Percentiles rank a stretch among this genome's conserved stretches.
Evolutionary conservation across 768 basidiomycete genomes (phyloP).

Genomic region (Termitomyces eurrhizus): DNA sequence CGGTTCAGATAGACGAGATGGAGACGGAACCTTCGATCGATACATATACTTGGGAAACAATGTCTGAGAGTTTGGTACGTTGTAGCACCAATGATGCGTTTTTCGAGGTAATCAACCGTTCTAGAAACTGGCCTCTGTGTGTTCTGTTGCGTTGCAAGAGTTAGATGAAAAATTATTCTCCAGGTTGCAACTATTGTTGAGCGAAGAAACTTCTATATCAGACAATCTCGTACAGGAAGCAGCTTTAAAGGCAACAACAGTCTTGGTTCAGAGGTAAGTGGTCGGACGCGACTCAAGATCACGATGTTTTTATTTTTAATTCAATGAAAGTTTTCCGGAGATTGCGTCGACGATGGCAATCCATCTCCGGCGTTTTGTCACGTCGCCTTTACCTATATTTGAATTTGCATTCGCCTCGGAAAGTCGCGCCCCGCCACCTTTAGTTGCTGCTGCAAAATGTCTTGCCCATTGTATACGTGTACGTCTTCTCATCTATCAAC

Average conservation of each 20-base stretch:
- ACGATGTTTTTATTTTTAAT: not conserved
- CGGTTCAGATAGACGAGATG: slow-evolving; percentile 79
- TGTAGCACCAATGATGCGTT: not conserved
- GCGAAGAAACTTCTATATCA: slow-evolving; percentile 74
- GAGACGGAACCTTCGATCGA: slow-evolving; percentile 75
- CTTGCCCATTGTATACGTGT: slow-evolving; percentile 88
- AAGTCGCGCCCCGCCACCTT: slow-evolving; percentile 68
- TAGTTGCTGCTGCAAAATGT: slow-evolving; percentile 85
- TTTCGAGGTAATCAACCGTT: not conserved
- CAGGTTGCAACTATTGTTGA: slow-evolving; percentile 70
- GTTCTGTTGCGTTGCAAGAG: slow-evolving; percentile 66
- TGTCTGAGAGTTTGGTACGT: slow-evolving; percentile 83
- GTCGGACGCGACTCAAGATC: not conserved
- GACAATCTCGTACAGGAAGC: slow-evolving; percentile 88
- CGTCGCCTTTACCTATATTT: slow-evolving; percentile 83
- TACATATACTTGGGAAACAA: slow-evolving; percentile 90
- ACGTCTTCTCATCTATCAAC: slow-evolving; percentile 12
- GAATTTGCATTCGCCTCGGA: slow-evolving; percentile 80
- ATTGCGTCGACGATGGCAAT: slow-evolving; percentile 70
- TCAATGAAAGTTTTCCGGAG: slow-evolving; percentile 63
- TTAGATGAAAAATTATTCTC: slow-evolving; percentile 68
- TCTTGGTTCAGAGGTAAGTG: slow-evolving; percentile 74
- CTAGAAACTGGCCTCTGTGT: slow-evolving; percentile 84
- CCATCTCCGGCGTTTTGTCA: slow-evolving; percentile 84
- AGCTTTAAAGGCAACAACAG: slow-evolving; percentile 79